Evolutionary conservation across 768 basidiomycete genomes (phyloP).

Genomic region (Amylocystis lapponica): DNA sequence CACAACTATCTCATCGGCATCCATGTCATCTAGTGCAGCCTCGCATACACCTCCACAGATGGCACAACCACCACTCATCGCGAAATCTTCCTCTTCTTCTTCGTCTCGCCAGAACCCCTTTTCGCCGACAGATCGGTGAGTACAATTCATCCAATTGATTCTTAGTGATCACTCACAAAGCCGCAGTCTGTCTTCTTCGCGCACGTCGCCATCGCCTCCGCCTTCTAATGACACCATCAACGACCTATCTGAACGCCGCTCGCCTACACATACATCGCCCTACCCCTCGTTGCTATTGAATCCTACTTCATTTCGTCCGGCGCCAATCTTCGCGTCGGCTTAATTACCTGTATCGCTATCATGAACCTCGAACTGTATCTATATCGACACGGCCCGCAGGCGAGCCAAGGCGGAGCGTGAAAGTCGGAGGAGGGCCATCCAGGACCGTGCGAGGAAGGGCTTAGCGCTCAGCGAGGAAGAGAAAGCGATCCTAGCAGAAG

Average conservation of each 20-base stretch:
- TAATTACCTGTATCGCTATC: constrained; percentile 33
- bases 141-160: constrained; percentile 14
- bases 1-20: constrained; percentile 34
- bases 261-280: constrained; percentile 29
- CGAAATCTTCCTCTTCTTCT: constrained; percentile 14
- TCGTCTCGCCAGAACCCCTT: constrained; percentile 29
- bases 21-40: constrained; percentile 24
- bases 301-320: constrained; percentile 54
- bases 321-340: constrained; percentile 59
- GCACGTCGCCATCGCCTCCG: constrained; percentile 19
- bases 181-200: constrained; percentile 46
- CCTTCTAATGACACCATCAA: constrained; percentile 14
- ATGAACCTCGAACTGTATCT: constrained; percentile 10
- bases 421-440: constrained; percentile 64
- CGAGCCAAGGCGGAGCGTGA: constrained; percentile 72
- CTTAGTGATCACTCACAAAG: constrained; percentile 53
- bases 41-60: constrained; percentile 29
- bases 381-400: constrained; percentile 30
- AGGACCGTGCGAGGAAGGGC: constrained; percentile 70
- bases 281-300: constrained; percentile 6
- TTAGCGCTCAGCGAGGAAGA: constrained; percentile 64
- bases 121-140: constrained; percentile 62
- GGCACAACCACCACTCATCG: constrained; percentile 8
- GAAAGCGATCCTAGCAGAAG: constrained; percentile 50
- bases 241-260: constrained; percentile 18